A percentile compares a stretch with the other conserved stretches of the same genome.
Evolutionary conservation across 805 yeast genomes (phyloP).

Genomic region (Wickerhamiella kazuoi): DNA sequence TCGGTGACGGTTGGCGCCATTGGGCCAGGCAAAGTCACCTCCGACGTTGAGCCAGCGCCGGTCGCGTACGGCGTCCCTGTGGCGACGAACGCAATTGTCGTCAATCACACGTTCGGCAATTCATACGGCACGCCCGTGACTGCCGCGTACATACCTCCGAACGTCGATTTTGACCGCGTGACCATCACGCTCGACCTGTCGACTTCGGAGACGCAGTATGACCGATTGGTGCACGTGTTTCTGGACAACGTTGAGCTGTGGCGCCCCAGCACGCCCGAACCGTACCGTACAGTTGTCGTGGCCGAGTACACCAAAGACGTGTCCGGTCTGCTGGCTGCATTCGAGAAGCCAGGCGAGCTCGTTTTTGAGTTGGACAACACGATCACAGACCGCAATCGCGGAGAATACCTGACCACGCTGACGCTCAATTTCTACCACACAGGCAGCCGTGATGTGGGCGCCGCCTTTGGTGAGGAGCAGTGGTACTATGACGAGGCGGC

Average conservation of each 20-base stretch:
- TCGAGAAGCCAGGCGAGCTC: slow-evolving; percentile 25
- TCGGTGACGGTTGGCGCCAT: too few relatives aligned
- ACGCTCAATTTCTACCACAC: slow-evolving; percentile 33
- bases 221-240: slow-evolving; percentile 26
- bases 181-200: slow-evolving; percentile 19
- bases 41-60: slow-evolving; percentile 1
- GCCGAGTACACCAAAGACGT: slow-evolving; percentile 49
- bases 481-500: slow-evolving; percentile 11
- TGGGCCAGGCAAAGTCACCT: too few relatives aligned
- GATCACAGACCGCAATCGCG: slow-evolving; percentile 34
- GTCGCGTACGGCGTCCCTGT: slow-evolving; percentile 7
- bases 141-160: slow-evolving; percentile 19
- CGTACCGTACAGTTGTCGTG: slow-evolving; percentile 31
- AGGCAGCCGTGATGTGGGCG: neutral
- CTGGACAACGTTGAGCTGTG: slow-evolving; percentile 45
- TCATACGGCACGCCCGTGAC: slow-evolving; percentile 21
- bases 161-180: slow-evolving; percentile 21
- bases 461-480: neutral
- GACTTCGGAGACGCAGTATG: slow-evolving; percentile 22
- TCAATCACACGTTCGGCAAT: slow-evolving; percentile 18
- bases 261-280: slow-evolving; percentile 67
- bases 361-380: slow-evolving; percentile 49
- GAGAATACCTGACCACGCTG: slow-evolving; percentile 39
- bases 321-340: slow-evolving; percentile 35
- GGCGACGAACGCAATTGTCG: slow-evolving; percentile 7